Conservation (phyloP, 2,329 filamentous ascomycete species). For the Grosmannia penicillata region DNA sequence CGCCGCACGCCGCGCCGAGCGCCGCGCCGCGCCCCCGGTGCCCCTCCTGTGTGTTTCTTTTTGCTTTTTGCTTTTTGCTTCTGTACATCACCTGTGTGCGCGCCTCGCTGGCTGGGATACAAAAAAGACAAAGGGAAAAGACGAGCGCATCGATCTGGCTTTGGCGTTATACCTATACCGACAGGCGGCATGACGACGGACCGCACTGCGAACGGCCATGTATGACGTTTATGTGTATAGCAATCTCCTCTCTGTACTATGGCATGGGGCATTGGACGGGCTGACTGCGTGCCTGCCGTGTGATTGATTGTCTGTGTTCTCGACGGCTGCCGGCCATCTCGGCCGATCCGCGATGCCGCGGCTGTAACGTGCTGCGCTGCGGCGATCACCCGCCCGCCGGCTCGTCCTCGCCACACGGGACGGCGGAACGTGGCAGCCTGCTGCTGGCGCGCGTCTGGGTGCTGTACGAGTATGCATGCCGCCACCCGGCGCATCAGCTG, state of each 20-base stretch:
- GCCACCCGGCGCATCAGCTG: too few relatives aligned
- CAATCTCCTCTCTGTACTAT: slow-evolving; percentile 1
- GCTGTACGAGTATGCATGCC: too few relatives aligned
- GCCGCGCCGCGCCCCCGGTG: too few relatives aligned
- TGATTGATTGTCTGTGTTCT: background rate
- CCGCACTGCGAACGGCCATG: background rate
- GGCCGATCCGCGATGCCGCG: background rate
- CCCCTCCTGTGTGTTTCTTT: too few relatives aligned
- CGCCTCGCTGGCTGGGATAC: background rate
- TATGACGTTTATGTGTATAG: background rate
- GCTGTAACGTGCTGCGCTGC: too few relatives aligned
- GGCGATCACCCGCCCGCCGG: too few relatives aligned
- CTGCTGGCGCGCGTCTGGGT: too few relatives aligned
- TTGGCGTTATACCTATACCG: slow-evolving; percentile 8
- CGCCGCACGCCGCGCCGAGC: too few relatives aligned
- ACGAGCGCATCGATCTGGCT: slow-evolving; percentile 3
- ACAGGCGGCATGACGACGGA: slow-evolving; percentile 3
- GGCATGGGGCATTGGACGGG: background rate
- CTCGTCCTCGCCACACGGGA: too few relatives aligned
- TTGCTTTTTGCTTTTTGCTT: background rate
- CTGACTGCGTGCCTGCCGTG: too few relatives aligned
- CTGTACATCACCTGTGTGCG: background rate
- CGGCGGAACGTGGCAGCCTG: too few relatives aligned
- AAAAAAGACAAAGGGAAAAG: background rate
- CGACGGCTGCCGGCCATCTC: too few relatives aligned